Evolutionary conservation across 805 yeast genomes (phyloP), one percentile per base, ranked within the genome.

Genomic region (Yamadazyma sp.): DNA sequence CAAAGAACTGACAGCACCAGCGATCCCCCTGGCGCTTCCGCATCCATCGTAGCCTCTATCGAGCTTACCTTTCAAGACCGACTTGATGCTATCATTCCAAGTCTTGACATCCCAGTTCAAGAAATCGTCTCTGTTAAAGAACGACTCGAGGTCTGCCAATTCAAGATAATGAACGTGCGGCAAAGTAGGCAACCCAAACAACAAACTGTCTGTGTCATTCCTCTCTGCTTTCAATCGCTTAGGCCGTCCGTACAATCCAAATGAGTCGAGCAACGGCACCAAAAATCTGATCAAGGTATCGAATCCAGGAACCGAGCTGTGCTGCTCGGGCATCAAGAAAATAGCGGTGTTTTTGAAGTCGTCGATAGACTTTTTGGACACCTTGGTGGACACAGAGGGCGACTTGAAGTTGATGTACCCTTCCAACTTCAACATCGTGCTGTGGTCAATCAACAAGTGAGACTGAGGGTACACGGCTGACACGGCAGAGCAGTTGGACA

Each of bases 381-480:
- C 53, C 38, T 70, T 73, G 11, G 57, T 46, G 4, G 63, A 52
- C 27, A 61, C 22, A 17, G 53, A 47, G 11, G 73, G 67, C 38
- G 75, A 74, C 47, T 54, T 59, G 52, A 83, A 83, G 38, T 70
- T 63, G 21, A 90, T 86, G 27, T 75, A 70, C 32, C 96, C 97
- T 55, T 90, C 96, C 38, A 91, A 59, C 56, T 93, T 93, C 55
- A 91, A 75, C 75, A 93, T 80, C 2, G 97, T 87, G 37, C 91
- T 80, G 44, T 80, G 80, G 62, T 91, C 95, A 45, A 93, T 84
- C 45, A 91, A 75, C 44, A 77, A 67, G 17, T 82, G 81, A 33
- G 89, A 74, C 53, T 86, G 89, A 9, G 99, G 99, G 60, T 88
- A 93, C n/a, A 90, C 80, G 0, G 99, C 97, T 47, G 84, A 82